Evolutionary conservation across 192 early-diverging fungal genomes (phyloP).

Genomic region (Rhizophagus prolifer): DNA sequence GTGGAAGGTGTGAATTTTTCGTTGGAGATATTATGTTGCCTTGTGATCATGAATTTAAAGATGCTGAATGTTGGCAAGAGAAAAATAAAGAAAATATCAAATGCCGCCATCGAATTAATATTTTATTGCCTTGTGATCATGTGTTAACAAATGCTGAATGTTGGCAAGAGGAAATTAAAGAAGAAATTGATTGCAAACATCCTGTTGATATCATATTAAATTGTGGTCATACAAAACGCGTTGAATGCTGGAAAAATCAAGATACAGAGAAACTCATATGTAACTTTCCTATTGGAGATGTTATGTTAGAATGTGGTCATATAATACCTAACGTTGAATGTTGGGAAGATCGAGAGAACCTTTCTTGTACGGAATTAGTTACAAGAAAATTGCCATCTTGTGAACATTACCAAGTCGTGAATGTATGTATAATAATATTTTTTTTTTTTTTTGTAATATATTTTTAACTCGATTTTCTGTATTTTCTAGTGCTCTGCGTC

Average conservation of each 20-base stretch:
- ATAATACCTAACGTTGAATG: neutral
- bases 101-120: neutral
- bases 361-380: conserved; percentile 33
- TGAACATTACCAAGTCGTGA: conserved; percentile 38
- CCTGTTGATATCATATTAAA: too few relatives aligned
- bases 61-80: conserved; percentile 32
- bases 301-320: neutral
- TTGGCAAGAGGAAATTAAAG: too few relatives aligned
- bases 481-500: conserved; percentile 31
- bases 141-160: too few relatives aligned
- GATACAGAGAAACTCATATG: neutral
- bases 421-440: conserved; percentile 1
- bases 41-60: conserved; percentile 34
- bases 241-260: too few relatives aligned
- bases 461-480: neutral
- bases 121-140: neutral
- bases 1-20: conserved; percentile 41
- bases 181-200: too few relatives aligned
- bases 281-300: neutral
- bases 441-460: neutral
- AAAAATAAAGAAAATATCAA: neutral
- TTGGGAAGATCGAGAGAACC: neutral
- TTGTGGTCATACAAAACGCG: too few relatives aligned
- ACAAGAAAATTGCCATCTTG: conserved; percentile 36
- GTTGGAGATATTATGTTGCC: conserved; percentile 27